Evolutionary conservation across 805 yeast species (phyloP).

Genomic region (Maudiozyma bulderi): DNA sequence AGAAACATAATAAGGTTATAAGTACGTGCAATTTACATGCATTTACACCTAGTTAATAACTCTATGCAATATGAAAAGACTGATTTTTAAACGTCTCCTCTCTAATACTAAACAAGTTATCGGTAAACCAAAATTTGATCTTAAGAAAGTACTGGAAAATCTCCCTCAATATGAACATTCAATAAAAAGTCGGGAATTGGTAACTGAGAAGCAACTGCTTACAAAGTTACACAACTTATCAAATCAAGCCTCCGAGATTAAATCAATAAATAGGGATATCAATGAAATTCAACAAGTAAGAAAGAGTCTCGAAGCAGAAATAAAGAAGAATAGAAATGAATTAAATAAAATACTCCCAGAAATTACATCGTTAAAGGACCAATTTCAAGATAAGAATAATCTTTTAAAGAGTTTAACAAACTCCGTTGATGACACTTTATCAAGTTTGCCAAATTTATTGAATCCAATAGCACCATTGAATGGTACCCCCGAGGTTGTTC

Average conservation of each 20-base stretch:
- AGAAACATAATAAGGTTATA: too few relatives aligned
- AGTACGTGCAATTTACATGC: too few relatives aligned
- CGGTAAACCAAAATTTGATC: conserved; percentile 23
- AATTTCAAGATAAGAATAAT: conserved; percentile 16
- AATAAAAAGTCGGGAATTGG: conserved; percentile 22
- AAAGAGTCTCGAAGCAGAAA: conserved; percentile 21
- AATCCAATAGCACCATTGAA: conserved; percentile 38
- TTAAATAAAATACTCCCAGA: conserved; percentile 4
- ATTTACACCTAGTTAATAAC: too few relatives aligned
- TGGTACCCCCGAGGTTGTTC: conserved; percentile 35
- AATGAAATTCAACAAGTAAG: conserved; percentile 24
- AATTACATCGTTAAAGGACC: conserved; percentile 17
- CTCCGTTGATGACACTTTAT: conserved; percentile 33
- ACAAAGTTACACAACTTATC: conserved; percentile 24
- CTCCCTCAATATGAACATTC: conserved; percentile 17
- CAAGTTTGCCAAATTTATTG: conserved; percentile 54
- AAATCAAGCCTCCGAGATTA: conserved; percentile 17
- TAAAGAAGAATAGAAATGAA: conserved; percentile 16
- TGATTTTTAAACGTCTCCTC: too few relatives aligned
- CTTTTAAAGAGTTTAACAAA: conserved; percentile 27
- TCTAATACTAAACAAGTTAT: conserved; percentile 2
- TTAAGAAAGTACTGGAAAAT: conserved; percentile 15
- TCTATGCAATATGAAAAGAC: too few relatives aligned
- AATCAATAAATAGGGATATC: conserved; percentile 13
- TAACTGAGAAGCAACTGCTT: conserved; percentile 14